Evolutionary conservation across 192 early-diverging fungal genomes (phyloP), one percentile per base, ranked within the genome.

Genomic region (Piromyces sp.): DNA sequence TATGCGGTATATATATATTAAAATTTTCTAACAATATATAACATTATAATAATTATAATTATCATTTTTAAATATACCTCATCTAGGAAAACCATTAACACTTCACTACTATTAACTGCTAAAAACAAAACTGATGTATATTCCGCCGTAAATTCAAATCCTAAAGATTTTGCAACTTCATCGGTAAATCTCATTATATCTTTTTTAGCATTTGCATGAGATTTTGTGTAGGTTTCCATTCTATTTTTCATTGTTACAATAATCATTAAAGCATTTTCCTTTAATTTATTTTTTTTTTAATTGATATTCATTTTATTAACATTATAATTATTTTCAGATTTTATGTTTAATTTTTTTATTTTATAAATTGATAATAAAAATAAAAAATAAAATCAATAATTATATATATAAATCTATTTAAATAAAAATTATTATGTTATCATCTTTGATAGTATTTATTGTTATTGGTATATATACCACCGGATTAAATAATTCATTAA

Each of bases 111-210:
- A 29, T 84, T 81, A 30, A 86, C 36, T 3, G 84, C 82, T 16
- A 81, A 84, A 11, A 68, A 79, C 2, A 86, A 78, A 78, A 84
- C 82, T 2, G 81, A 83, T 5, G 80, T 81, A 79, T 40, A 83
- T 30, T 84, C 84, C 3, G 84, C 30, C 3, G 84, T 58, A 30
- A 58, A 79, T 17, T 79, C 78, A n/a, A 81, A 31, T 26, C 85
- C 85, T 22, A 86, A 4, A 13, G 30, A 29, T 29, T 28, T 30
- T 15, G 80, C 82, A 2, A 86, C 84, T 17, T 78, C 68, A 81
- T 86, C 81, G 19, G 85, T 82, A 37, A 86, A 83, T 19, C 38
- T 38, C 3, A 86, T 80, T 11, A 86, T 42, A 30, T 82, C 84
- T 19, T 83, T 30, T 19, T 36, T 51, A 31, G 84, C 78, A 7